Evolutionary conservation across 1,284 basidiomycete genomes (phyloP).

Genomic region (Naganishia sp.): DNA sequence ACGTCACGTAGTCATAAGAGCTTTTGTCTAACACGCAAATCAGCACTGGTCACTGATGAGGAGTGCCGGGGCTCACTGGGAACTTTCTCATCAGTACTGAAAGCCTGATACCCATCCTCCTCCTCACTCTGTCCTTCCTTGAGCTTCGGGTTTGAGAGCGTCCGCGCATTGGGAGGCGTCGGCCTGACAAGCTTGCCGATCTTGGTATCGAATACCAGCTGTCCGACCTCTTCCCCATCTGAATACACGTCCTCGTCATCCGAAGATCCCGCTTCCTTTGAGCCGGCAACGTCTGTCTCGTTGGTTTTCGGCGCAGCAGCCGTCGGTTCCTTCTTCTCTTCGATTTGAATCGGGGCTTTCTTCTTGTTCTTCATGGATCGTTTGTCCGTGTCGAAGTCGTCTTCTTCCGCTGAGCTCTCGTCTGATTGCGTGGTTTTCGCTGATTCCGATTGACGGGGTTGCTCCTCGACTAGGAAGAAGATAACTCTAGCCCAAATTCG

Average conservation of each 20-base stretch:
- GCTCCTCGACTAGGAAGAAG: neutral
- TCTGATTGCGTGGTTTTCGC: constrained; percentile 1
- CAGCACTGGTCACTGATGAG: neutral
- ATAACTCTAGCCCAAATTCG: neutral
- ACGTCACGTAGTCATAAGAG: neutral
- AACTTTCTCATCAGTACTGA: neutral
- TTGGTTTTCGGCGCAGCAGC: neutral
- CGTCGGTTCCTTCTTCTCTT: neutral
- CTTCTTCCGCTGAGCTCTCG: neutral
- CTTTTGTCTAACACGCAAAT: neutral
- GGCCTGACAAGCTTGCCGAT: constrained; percentile 6
- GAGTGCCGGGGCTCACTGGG: neutral
- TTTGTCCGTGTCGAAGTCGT: neutral
- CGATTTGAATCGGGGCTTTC: neutral
- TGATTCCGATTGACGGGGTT: neutral
- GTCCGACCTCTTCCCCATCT: constrained; percentile 2
- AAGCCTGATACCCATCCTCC: constrained; percentile 11
- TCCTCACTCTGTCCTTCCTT: constrained; percentile 28
- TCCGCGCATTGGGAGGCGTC: too few relatives aligned
- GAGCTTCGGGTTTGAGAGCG: neutral
- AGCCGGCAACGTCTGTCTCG: neutral
- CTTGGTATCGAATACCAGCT: constrained; percentile 9
- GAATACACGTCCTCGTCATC: neutral
- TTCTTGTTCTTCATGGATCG: neutral
- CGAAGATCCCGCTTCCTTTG: neutral